Base-by-base conservation (phyloP, 208 protist genomes). In the Wallacemonas sp. region DNA sequence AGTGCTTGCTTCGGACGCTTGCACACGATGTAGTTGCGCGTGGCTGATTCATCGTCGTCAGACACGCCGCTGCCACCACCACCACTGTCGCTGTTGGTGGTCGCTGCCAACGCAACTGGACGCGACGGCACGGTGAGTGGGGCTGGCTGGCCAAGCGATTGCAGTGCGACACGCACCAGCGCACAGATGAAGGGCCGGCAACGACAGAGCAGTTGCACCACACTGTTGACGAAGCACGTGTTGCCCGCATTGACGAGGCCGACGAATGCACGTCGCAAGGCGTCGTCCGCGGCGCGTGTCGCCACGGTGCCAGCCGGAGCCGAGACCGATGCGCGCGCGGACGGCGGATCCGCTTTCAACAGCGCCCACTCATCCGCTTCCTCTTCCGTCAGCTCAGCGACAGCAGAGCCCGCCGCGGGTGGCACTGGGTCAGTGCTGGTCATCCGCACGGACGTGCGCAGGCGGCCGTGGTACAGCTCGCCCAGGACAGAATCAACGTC, bases 151-250 rank as follows among this genome's bases (percentile, higher is more conserved):
- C 17, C 33, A 33, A 63, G 41, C 6, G 27, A 21, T 13, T 52
- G 10, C 0, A 63, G 36, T 21, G 48, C 37, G 22, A 53, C 63
- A 6, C 41, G 55, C 15, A 79, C 27, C 21, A 83, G 59, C 59
- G 62, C 41, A 44, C 70, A 39, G 19, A 65, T 37, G 60, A 91
- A 91, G 21, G 63, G 32, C 15, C 61, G 27, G 13, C 78, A 75
- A 19, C 62, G 66, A 60, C 73, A 82, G 34, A 91, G 73, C 5
- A 91, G 71, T 57, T 87, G 85, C 30, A 73, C 72, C 21, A 87
- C 74, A 44, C 85, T 86, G 68, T 87, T 87, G 0, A 87, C 54
- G 29, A 87, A 87, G 57, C 81, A 91, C 44, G 76, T 86, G 73
- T 91, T 87, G 17, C 85, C 85, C 3, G 57, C 62, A 55, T 87